These are phyloP conservation scores for Saccharomycopsis olivae DNA, from an alignment of 805 yeast species.

Conservation along the genomic window DNA sequence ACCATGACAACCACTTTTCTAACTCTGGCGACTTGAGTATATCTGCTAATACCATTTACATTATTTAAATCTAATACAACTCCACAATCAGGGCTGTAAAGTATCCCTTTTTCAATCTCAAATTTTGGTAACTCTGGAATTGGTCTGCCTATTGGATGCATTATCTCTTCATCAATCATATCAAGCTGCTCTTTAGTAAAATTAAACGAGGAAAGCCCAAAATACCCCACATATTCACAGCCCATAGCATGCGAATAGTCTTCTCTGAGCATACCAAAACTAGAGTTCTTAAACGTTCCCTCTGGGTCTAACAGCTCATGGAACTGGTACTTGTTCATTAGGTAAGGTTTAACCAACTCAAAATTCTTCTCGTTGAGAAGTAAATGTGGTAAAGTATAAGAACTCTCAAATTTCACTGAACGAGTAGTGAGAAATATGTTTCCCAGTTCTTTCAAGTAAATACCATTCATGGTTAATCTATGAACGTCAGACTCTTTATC, in stretches of 20 bases:
- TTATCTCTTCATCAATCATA: constrained; percentile 62
- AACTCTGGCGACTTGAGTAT: constrained; percentile 23
- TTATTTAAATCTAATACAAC: constrained; percentile 32
- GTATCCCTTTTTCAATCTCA: constrained; percentile 40
- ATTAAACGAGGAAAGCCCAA: constrained; percentile 58
- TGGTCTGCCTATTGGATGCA: constrained; percentile 72
- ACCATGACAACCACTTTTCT: constrained; percentile 35
- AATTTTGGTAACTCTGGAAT: constrained; percentile 47
- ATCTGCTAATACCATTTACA: constrained; percentile 28
- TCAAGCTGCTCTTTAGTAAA: constrained; percentile 41
- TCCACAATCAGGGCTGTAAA: constrained; percentile 90
- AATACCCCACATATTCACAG: constrained; percentile 65
- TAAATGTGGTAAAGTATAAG: constrained; percentile 51
- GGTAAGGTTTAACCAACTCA: constrained; percentile 10
- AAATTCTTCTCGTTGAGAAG: constrained; percentile 28
- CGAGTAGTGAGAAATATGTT: constrained; percentile 46
- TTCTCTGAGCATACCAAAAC: constrained; percentile 1
- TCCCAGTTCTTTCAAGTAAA: constrained; percentile 59
- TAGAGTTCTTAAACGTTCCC: constrained; percentile 1
- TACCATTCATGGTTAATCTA: constrained; percentile 41
- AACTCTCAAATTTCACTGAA: constrained; percentile 55
- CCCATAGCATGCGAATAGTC: constrained; percentile 22
- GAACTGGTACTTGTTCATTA: constrained; percentile 22
- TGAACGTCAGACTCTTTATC: constrained; percentile 38
- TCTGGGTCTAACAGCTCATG: too few relatives aligned